A percentile compares a stretch with the other conserved stretches of the same genome.
Conservation (phyloP, 176 grass and related monocot species). For the Aegilops sharonensis region DNA sequence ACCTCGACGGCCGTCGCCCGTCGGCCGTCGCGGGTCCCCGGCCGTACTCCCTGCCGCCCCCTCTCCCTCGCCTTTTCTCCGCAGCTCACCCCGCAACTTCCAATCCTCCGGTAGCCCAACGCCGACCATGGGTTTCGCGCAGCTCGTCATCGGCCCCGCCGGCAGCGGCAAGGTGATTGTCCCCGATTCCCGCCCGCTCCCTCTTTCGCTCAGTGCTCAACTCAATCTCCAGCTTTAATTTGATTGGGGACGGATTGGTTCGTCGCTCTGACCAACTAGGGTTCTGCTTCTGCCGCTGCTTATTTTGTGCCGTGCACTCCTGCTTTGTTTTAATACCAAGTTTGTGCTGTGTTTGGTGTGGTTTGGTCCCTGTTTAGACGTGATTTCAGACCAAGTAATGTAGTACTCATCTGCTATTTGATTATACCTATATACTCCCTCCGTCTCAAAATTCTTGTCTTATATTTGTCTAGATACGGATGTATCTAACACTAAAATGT, state of each 20-base stretch:
- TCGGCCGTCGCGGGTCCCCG: no score
- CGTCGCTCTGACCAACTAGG: not conserved
- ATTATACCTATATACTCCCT: not conserved
- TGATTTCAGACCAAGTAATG: not conserved
- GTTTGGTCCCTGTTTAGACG: not conserved
- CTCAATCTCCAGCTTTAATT: not conserved
- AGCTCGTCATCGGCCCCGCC: slow-evolving; percentile 93
- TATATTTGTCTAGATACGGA: no score
- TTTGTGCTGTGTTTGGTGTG: not conserved
- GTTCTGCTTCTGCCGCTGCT: not conserved
- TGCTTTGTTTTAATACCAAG: not conserved
- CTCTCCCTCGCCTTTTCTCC: no score
- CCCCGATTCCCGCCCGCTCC: not conserved
- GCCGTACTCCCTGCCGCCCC: no score
- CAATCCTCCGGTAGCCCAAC: not conserved
- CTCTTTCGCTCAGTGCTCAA: not conserved
- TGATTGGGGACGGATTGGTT: not conserved
- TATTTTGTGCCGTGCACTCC: not conserved
- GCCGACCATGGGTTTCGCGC: slow-evolving; percentile 78
- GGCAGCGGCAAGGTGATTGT: slow-evolving; percentile 83
- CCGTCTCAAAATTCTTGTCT: no score
- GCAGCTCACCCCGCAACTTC: no score
- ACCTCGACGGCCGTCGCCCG: no score
- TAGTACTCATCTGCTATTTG: not conserved
- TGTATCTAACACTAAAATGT: no score